These are phyloP conservation scores for Podosphaera fusca DNA, from an alignment of 2,329 filamentous ascomycete genomes.

Conservation along the genomic window DNA sequence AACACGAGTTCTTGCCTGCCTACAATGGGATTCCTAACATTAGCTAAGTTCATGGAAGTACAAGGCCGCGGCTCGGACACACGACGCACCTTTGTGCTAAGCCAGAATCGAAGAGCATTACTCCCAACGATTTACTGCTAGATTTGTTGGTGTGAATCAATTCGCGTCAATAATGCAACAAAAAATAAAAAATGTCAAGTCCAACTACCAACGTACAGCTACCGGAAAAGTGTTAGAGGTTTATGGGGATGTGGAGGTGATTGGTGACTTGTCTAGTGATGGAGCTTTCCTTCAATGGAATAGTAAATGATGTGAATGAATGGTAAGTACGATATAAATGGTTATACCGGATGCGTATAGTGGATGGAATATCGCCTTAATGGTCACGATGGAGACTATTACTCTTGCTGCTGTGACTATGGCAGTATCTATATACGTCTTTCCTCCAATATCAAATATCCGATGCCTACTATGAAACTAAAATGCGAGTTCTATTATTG, in stretches of 20 bases:
- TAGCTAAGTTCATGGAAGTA: not conserved
- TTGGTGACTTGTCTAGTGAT: not conserved
- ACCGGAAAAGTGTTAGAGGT: not conserved
- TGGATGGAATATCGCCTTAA: too few relatives aligned
- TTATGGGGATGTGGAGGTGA: too few relatives aligned
- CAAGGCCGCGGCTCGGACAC: not conserved
- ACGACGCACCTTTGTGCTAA: slow-evolving; percentile 1
- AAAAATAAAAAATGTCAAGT: not conserved
- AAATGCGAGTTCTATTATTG: too few relatives aligned
- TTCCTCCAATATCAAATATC: too few relatives aligned
- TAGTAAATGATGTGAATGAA: too few relatives aligned
- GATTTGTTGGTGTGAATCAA: not conserved
- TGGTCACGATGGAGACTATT: too few relatives aligned
- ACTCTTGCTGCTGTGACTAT: too few relatives aligned
- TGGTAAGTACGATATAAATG: too few relatives aligned
- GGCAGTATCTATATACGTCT: too few relatives aligned
- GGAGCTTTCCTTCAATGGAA: not conserved
- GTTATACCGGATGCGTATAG: too few relatives aligned
- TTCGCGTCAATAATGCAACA: not conserved
- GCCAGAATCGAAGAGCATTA: not conserved
- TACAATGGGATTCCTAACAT: not conserved
- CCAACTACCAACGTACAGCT: not conserved
- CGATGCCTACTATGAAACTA: too few relatives aligned
- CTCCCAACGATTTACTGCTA: not conserved
- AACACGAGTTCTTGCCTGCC: too few relatives aligned